Evolutionary conservation across 257 asterid species (phyloP).

Genomic region (Solanum chiquidenum): DNA sequence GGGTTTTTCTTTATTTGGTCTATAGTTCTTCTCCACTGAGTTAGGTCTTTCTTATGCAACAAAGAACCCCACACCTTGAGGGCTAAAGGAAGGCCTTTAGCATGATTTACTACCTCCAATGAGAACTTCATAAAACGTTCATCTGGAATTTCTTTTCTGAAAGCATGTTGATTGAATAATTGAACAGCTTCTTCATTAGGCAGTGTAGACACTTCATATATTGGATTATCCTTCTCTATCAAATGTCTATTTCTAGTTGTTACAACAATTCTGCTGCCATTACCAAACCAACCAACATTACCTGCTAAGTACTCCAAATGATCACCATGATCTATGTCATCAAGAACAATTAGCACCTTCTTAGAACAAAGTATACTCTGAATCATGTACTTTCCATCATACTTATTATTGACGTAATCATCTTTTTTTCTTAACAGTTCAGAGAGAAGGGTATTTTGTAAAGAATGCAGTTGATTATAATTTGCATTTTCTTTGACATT

Average conservation of each 20-base stretch:
- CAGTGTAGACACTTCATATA: not conserved
- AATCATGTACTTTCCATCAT: not conserved
- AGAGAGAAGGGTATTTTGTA: not conserved
- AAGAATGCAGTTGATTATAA: not conserved
- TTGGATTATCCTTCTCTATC: not conserved
- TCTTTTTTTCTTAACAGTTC: not conserved
- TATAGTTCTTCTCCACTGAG: not conserved
- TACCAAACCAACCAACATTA: not conserved
- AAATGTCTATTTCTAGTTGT: not conserved
- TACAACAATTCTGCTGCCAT: not conserved
- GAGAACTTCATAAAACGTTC: not conserved
- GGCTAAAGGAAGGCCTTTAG: not conserved
- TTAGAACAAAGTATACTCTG: not conserved
- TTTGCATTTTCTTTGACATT: not conserved
- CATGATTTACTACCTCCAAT: not conserved
- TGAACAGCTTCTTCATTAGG: not conserved
- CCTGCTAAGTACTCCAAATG: not conserved
- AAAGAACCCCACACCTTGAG: not conserved
- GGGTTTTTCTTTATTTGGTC: not conserved
- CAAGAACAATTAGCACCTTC: not conserved
- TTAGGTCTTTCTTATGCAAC: not conserved
- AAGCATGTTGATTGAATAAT: not conserved
- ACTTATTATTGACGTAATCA: not conserved
- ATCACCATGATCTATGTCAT: not conserved
- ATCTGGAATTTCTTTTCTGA: not conserved